phyloP scores from a whole-genome alignment of 352 stramenopile genomes.

The Peronospora belbahrii region DNA sequence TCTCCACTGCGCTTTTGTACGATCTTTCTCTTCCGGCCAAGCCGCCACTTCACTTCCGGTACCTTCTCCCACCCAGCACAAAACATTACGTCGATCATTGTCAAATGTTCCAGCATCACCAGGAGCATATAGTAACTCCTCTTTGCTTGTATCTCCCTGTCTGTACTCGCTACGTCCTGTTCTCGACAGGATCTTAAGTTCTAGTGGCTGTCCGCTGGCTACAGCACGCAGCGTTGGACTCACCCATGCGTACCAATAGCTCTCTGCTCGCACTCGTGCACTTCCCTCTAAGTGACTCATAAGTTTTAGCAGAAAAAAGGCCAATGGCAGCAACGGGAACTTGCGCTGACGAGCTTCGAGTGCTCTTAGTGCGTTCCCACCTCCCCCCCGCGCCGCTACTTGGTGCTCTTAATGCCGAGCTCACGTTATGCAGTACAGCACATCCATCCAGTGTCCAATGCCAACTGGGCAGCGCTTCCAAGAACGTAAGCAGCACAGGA shows the following conservation, averaged over 20 bases:
- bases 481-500: conserved; percentile 56
- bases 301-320: conserved; percentile 61
- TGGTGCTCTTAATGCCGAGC: conserved; percentile 33
- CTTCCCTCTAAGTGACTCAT: conserved; percentile 54
- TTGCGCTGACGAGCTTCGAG: conserved; percentile 31
- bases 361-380: conserved; percentile 21
- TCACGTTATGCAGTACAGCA: conserved; percentile 51
- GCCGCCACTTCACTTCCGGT: conserved; percentile 8
- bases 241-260: conserved; percentile 62
- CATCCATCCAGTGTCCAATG: conserved; percentile 66
- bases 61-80: conserved; percentile 33
- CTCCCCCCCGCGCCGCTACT: conserved; percentile 17
- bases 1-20: conserved; percentile 46
- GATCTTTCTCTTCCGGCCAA: conserved; percentile 30
- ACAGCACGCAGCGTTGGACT: conserved; percentile 43
- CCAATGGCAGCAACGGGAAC: conserved; percentile 50
- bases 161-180: conserved; percentile 21
- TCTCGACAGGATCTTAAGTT: conserved; percentile 30
- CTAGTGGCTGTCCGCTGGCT: conserved; percentile 35
- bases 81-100: conserved; percentile 38
- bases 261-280: conserved; percentile 44
- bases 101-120: conserved; percentile 38
- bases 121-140: conserved; percentile 43
- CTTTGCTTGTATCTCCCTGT: conserved; percentile 19
- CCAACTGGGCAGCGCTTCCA: conserved; percentile 57